Evolutionary conservation across 2,329 filamentous ascomycete species (phyloP), one percentile per base, ranked within the genome.

Genomic region (Knoxdaviesia capensis): DNA sequence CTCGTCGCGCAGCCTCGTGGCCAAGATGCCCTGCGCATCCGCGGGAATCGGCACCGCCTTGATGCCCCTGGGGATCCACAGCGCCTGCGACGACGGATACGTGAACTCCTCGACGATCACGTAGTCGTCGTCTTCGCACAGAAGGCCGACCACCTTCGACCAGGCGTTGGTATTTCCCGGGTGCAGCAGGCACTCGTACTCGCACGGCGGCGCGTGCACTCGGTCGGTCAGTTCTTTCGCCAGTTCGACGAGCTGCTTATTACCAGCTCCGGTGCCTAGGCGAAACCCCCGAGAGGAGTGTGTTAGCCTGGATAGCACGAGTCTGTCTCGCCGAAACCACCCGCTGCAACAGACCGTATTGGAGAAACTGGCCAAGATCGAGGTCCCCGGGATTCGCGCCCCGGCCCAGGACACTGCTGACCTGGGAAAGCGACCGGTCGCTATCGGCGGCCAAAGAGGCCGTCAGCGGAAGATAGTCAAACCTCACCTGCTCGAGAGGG

Each of bases 161-260:
- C 53, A 56, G 6, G 52, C 54, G 42, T 55, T 53, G 2, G 53
- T 56, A 41, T 56, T 56, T 11, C 54, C 54, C 1, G 50, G 44
- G 30, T 55, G 50, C 31, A 55, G 44, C 2, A 56, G 42, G 31
- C 47, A 46, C 6, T 56, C 48, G 42, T 48, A 54, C 5, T 47
- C 20, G 29, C 35, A 48, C 8, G 46, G 47, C 8, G 51, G 51
- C 11, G 47, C 40, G 41, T 52, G 49, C 0, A 52, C 50, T 8
- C 33, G 41, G 3, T 48, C 43, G 0, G 51, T 52, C 11, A 53
- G 44, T 5, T 51, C 45, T n/a, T 44, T 46, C 2, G 41, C 44
- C 1, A 50, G 40, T 6, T 45, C 30, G 10, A 49, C 41, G 7
- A 51, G 35, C 32, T 50, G 38, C 1, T 32, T n/a, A 31, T 49